A percentile compares a stretch with the other conserved stretches of the same genome.
These are phyloP conservation scores for Triticum urartu DNA, from an alignment of 176 grass and related monocot species.

Conservation along the genomic window DNA sequence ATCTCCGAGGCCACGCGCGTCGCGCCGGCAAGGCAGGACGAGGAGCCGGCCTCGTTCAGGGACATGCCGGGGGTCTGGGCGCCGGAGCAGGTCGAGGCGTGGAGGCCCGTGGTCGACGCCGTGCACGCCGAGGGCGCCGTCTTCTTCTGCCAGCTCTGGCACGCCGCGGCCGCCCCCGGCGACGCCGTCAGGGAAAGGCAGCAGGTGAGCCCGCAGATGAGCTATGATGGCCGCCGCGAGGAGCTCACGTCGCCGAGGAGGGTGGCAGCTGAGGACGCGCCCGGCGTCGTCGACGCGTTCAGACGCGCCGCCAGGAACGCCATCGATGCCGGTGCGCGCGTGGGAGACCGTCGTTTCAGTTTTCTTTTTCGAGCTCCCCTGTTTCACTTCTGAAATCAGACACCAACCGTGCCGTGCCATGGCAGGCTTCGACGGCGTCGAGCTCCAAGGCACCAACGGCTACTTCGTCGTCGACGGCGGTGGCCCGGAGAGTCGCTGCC, in stretches of 20 bases:
- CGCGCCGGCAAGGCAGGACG: no score
- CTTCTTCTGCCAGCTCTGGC: conserved; percentile 21
- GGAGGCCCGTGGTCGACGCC: neutral
- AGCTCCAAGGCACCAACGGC: neutral
- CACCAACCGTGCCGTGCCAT: neutral
- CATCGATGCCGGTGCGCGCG: neutral
- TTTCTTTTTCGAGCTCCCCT: no score
- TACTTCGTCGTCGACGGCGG: no score
- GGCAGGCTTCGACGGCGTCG: conserved; percentile 45
- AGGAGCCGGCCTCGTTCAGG: neutral
- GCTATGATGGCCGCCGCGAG: neutral
- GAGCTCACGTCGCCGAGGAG: neutral
- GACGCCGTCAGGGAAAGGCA: neutral
- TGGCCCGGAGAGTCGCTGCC: no score
- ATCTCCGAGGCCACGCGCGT: neutral
- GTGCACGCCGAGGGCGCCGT: neutral
- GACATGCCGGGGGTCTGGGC: neutral
- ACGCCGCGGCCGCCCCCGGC: neutral
- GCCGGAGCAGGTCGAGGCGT: neutral
- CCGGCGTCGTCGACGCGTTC: neutral
- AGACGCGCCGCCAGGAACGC: neutral
- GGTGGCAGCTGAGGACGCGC: neutral
- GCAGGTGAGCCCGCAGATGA: neutral
- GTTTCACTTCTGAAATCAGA: no score
- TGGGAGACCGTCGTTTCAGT: no score